Base-by-base conservation (phyloP, 164 flowering plant species). In the Piper betle region DNA sequence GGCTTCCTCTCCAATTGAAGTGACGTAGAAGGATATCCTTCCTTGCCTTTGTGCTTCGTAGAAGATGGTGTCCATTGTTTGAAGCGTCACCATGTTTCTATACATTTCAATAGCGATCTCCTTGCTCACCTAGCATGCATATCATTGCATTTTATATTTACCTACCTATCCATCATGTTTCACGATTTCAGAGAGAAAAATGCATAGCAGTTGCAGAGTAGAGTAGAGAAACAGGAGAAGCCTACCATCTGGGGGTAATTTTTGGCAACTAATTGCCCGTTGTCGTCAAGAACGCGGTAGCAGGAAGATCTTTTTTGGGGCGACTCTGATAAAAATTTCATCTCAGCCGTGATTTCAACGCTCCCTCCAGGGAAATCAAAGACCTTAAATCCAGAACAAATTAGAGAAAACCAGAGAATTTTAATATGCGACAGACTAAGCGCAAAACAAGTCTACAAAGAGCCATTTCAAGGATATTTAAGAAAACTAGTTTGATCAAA, bases 21-120 rank as follows among this genome's bases (percentile, higher is more conserved):
- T 87, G 5, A 86, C 37, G 55, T 90, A 90, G 66, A 90, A 90
- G 33, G 96, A 87, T 57, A 90, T 72, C 69, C 97, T 78, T 59
- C 97, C 97, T 71, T 90, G 97, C 71, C 97, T 78, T 60, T 90
- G 97, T 42, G 91, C 97, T 74, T 87, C 96, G 62, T 81, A 84
- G 62, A 87, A 82, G 7, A 84, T 72, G 58, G 72, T 74, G 57
- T 90, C 97, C 95, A 90, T 84, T 17, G 73, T 66, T 69, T 90
- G 88, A 52, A 90, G 87, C 10, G 84, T 85, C 42, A 78, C 84
- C 97, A 91, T 91, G 59, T 75, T 20, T 13, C 39, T 62, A 58
- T 87, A 85, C 85, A 90, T 85, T 64, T 78, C 85, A 42, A 81
- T 61, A 6, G 95, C 84, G 16, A 74, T 50, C 71, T 84, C 91